These are phyloP conservation scores for Ophiostoma populinum DNA, from an alignment of 2,329 filamentous ascomycete species.

Conservation along the genomic window DNA sequence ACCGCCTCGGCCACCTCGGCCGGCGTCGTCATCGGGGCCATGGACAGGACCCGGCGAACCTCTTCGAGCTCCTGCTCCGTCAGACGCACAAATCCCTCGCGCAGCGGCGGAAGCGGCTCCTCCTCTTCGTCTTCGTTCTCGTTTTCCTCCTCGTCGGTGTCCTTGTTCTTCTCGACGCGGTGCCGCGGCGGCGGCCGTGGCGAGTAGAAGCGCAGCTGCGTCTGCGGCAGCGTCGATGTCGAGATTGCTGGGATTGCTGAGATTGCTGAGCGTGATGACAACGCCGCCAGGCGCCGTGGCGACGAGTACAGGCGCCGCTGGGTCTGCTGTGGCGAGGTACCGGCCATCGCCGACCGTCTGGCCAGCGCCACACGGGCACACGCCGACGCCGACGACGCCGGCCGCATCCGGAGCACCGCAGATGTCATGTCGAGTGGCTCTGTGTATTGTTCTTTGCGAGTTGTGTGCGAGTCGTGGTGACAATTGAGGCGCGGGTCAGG, in stretches of 20 bases:
- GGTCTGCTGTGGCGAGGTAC: conserved; percentile 2
- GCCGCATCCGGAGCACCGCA: conserved; percentile 7
- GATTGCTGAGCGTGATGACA: too few species aligned
- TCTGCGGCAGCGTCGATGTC: too few species aligned
- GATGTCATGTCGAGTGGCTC: too few species aligned
- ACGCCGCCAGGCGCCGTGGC: too few species aligned
- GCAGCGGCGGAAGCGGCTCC: conserved; percentile 3
- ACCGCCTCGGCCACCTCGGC: conserved; percentile 41
- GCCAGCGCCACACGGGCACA: conserved; percentile 1
- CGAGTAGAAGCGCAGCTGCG: conserved; percentile 8
- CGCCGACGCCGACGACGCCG: conserved; percentile 2
- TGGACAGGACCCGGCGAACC: conserved; percentile 41
- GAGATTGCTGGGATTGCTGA: too few species aligned
- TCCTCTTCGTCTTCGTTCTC: neutral
- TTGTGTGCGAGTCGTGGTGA: too few species aligned
- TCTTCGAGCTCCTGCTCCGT: conserved; percentile 29
- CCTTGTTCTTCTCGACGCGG: neutral
- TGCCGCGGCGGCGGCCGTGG: conserved; percentile 5
- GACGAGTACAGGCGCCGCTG: conserved; percentile 5
- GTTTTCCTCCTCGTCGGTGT: neutral
- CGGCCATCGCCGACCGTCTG: conserved; percentile 1
- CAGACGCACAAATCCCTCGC: conserved; percentile 25
- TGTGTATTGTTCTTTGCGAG: too few species aligned
- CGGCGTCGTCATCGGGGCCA: conserved; percentile 45
- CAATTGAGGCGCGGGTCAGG: too few species aligned